A percentile compares a stretch with the other conserved stretches of the same genome.
These are phyloP conservation scores for Xylaria sp. DNA, from an alignment of 2,329 filamentous ascomycete genomes.

Conservation along the genomic window DNA sequence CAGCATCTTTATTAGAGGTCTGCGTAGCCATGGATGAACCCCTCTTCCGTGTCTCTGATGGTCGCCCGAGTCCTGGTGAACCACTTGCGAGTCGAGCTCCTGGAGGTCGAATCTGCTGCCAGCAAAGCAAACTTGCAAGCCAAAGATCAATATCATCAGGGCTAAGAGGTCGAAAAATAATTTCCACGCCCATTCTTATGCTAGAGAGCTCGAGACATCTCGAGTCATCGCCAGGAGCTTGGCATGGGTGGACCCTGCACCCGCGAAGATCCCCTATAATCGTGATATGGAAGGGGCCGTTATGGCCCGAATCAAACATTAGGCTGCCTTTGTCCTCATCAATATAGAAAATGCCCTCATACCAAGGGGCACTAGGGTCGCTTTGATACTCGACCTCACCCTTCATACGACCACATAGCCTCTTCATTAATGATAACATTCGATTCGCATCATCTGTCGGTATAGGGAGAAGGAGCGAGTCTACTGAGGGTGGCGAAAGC, in stretches of 20 bases:
- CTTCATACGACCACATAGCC: slow-evolving; percentile 80
- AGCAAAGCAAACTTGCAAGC: slow-evolving; percentile 83
- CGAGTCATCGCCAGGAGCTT: slow-evolving; percentile 56
- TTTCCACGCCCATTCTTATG: slow-evolving; percentile 66
- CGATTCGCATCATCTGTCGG: slow-evolving; percentile 76
- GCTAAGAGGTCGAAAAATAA: slow-evolving; percentile 73
- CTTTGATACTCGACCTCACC: slow-evolving; percentile 79
- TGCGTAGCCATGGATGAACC: slow-evolving; percentile 53
- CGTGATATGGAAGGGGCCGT: slow-evolving; percentile 71
- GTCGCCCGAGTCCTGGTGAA: slow-evolving; percentile 54
- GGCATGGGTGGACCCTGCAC: slow-evolving; percentile 73
- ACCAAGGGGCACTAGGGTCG: slow-evolving; percentile 72
- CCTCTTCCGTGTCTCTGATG: slow-evolving; percentile 58
- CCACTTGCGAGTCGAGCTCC: slow-evolving; percentile 64
- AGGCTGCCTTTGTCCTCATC: slow-evolving; percentile 79
- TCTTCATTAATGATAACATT: slow-evolving; percentile 80
- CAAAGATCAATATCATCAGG: slow-evolving; percentile 79
- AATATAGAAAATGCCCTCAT: slow-evolving; percentile 78
- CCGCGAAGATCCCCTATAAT: slow-evolving; percentile 80
- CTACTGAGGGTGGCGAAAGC: slow-evolving; percentile 65
- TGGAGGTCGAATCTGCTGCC: slow-evolving; percentile 78
- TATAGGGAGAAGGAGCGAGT: slow-evolving; percentile 69
- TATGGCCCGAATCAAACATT: slow-evolving; percentile 78
- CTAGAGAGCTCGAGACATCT: slow-evolving; percentile 67
- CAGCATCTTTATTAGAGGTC: slow-evolving; percentile 73